phyloP scores from a whole-genome alignment of 2,329 filamentous ascomycete genomes.

The Colletotrichum musicola region DNA sequence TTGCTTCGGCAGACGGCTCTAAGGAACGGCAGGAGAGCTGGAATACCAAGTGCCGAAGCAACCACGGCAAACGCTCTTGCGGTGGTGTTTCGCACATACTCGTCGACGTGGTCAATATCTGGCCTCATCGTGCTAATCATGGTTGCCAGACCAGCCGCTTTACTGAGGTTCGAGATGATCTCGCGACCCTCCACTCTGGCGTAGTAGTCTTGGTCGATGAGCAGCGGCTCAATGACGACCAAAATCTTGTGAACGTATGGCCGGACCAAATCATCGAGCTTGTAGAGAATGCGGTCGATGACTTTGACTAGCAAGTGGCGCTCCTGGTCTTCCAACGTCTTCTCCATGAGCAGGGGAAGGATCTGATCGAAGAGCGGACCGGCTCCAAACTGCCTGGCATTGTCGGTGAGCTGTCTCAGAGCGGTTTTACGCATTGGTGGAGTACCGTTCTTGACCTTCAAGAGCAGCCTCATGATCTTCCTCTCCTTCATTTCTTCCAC shows the following conservation, averaged over 20 bases:
- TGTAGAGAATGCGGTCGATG: slow-evolving; percentile 98
- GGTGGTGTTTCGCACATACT: slow-evolving; percentile 98
- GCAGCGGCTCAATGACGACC: slow-evolving; percentile 97
- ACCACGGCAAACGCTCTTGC: slow-evolving; percentile 97
- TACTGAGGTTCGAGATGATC: slow-evolving; percentile 97
- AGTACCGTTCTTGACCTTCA: slow-evolving; percentile 99
- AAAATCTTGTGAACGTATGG: slow-evolving; percentile 98
- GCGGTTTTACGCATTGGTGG: slow-evolving; percentile 99
- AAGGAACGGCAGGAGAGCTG: slow-evolving; percentile 92
- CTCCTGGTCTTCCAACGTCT: slow-evolving; percentile 96
- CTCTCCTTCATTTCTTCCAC: slow-evolving; percentile 97
- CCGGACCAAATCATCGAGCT: slow-evolving; percentile 94
- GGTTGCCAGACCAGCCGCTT: slow-evolving; percentile 94
- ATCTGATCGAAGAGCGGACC: slow-evolving; percentile 98
- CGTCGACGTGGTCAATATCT: slow-evolving; percentile 97
- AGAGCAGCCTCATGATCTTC: slow-evolving; percentile 95
- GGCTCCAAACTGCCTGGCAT: slow-evolving; percentile 94
- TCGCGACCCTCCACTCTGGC: slow-evolving; percentile 97
- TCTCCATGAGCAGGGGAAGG: slow-evolving; percentile 96
- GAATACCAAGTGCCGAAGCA: slow-evolving; percentile 94
- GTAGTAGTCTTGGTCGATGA: slow-evolving; percentile 99
- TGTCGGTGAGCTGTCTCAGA: slow-evolving; percentile 95
- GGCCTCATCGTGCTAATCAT: slow-evolving; percentile 99
- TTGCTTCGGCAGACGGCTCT: slow-evolving; percentile 97
- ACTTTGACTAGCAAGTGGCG: slow-evolving; percentile 98